A percentile compares a stretch with the other conserved stretches of the same genome.
phyloP scores from a whole-genome alignment of 192 early-diverging fungal species.

The Coemansia sp. region DNA sequence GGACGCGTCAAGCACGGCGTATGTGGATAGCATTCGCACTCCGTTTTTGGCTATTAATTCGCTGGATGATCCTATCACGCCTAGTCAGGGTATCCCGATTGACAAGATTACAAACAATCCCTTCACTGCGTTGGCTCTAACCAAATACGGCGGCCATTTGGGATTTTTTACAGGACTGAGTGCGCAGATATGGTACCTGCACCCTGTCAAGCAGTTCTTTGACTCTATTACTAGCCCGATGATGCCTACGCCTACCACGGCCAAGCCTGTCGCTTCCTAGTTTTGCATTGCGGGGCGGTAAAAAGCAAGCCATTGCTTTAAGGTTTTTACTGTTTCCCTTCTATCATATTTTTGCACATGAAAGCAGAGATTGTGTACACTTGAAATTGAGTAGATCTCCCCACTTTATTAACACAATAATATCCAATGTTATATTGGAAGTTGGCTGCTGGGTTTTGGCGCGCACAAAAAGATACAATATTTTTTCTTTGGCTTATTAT shows the following conservation, averaged over 20 bases:
- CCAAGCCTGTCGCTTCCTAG: too few relatives aligned
- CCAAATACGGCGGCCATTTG: slow-evolving; percentile 74
- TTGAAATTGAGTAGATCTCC: neutral
- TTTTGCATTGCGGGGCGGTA: neutral
- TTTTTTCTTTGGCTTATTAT: too few relatives aligned
- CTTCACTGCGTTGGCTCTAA: slow-evolving; percentile 64
- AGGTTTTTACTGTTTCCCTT: neutral
- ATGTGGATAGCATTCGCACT: slow-evolving; percentile 54
- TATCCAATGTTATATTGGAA: neutral
- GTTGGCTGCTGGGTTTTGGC: too few relatives aligned
- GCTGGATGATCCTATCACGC: slow-evolving; percentile 74
- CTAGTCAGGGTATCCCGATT: slow-evolving; percentile 56
- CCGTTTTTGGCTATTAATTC: slow-evolving; percentile 73
- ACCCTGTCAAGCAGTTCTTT: slow-evolving; percentile 56
- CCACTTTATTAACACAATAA: neutral
- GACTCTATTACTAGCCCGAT: neutral
- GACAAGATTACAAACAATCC: slow-evolving; percentile 68
- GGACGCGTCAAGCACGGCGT: slow-evolving; percentile 49
- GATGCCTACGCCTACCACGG: too few relatives aligned
- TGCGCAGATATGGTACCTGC: slow-evolving; percentile 44
- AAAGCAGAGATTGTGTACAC: neutral
- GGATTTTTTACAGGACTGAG: slow-evolving; percentile 57
- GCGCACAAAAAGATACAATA: neutral
- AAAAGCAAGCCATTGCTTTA: neutral
- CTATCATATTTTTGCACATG: neutral